Evolutionary conservation across 2,329 filamentous ascomycete species (phyloP).

Genomic region (Corniculantispora saksenae): DNA sequence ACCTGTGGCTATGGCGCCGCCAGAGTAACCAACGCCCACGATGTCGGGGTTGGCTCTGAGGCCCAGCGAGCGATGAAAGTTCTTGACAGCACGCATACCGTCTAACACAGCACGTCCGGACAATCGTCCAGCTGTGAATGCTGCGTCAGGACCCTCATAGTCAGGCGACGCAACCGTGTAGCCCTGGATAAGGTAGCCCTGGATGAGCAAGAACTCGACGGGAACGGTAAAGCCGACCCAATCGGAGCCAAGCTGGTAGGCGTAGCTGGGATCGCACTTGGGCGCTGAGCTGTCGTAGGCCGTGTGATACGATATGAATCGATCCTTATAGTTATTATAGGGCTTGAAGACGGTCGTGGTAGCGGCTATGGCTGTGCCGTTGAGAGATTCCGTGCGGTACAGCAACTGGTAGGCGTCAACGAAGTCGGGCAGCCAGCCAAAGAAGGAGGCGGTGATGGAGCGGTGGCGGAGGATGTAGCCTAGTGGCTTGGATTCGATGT

Average conservation of each 20-base stretch:
- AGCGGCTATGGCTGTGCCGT: conserved; percentile 3
- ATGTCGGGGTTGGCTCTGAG: not conserved
- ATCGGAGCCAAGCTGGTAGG: not conserved
- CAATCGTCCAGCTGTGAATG: not conserved
- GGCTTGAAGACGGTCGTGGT: conserved; percentile 10
- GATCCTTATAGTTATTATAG: not conserved
- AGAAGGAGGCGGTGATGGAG: not conserved
- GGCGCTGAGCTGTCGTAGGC: conserved; percentile 10
- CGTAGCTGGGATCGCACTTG: conserved; percentile 14
- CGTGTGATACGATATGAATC: conserved; percentile 2
- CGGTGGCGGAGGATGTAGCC: not conserved
- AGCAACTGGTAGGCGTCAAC: not conserved
- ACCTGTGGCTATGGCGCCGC: not conserved
- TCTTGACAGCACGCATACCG: not conserved
- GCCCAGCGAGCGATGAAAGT: not conserved
- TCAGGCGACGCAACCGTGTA: not conserved
- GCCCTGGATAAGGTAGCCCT: not conserved
- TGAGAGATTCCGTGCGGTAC: not conserved
- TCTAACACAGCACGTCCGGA: not conserved
- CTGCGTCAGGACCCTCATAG: conserved; percentile 1
- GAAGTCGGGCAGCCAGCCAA: not conserved
- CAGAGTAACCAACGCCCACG: conserved; percentile 4
- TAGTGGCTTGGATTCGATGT: not conserved
- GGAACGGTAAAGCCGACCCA: not conserved
- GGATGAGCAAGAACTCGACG: not conserved